A percentile compares a stretch with the other conserved stretches of the same genome.
Conservation (phyloP, 1,284 basidiomycete genomes). For the Ustanciosporium gigantosporum region DNA sequence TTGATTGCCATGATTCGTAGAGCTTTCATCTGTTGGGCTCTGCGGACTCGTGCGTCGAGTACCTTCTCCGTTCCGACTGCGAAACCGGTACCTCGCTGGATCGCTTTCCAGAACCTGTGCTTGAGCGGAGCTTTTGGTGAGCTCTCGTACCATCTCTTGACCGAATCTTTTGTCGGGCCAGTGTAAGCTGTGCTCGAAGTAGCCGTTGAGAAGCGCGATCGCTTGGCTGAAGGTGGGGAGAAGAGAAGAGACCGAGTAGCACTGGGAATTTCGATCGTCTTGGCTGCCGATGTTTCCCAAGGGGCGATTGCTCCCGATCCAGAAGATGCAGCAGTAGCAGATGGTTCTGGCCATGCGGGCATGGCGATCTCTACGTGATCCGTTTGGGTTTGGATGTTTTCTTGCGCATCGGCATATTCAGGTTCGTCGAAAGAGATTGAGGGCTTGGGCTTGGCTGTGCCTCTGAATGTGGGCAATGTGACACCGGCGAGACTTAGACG, state of each 20-base stretch:
- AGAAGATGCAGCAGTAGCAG: background rate
- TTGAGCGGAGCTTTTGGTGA: no score
- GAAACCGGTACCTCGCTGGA: conserved; percentile 39
- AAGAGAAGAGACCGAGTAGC: conserved; percentile 15
- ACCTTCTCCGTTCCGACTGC: conserved; percentile 40
- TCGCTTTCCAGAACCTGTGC: conserved; percentile 13
- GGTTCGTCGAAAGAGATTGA: background rate
- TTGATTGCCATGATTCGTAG: conserved; percentile 29
- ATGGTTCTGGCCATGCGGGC: no score
- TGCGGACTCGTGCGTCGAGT: conserved; percentile 32
- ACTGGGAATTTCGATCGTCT: conserved; percentile 1
- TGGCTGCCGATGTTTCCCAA: conserved; percentile 1
- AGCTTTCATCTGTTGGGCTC: conserved; percentile 39
- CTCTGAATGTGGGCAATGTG: conserved; percentile 6
- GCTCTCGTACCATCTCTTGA: conserved; percentile 16
- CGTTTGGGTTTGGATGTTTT: background rate
- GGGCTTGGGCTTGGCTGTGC: conserved; percentile 9
- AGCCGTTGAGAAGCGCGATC: conserved; percentile 13
- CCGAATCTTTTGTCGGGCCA: background rate
- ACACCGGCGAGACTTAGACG: conserved; percentile 1
- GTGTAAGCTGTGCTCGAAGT: conserved; percentile 20
- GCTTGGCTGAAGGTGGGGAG: conserved; percentile 6
- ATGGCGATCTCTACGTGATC: background rate
- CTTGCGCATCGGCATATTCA: background rate
- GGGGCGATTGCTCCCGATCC: conserved; percentile 10